These are phyloP conservation scores for Dalechampia spathulata DNA, from an alignment of 441 rosid species.

Conservation along the genomic window DNA sequence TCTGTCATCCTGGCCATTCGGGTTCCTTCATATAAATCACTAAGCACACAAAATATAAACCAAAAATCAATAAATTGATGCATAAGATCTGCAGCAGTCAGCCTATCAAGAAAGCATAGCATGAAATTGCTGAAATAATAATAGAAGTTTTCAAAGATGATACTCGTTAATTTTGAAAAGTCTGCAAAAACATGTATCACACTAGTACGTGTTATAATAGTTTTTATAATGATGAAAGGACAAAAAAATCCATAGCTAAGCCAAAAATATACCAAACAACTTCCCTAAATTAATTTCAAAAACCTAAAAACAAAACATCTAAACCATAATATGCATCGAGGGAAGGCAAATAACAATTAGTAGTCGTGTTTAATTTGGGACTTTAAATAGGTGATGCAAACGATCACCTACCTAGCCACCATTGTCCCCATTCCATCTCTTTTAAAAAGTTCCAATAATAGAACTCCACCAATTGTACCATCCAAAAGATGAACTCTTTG, in stretches of 20 bases:
- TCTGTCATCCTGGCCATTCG: conserved; percentile 66
- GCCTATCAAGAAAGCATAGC: neutral
- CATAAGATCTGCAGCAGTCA: neutral
- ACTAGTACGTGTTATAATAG: neutral
- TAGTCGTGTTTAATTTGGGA: neutral
- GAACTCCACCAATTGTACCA: conserved; percentile 88
- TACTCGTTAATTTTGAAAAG: too few species aligned
- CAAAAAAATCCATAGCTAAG: too few species aligned
- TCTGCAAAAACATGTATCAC: too few species aligned
- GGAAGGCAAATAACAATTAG: too few species aligned
- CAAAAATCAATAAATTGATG: conserved; percentile 13
- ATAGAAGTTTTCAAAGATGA: too few species aligned
- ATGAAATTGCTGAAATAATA: neutral
- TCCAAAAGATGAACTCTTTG: conserved; percentile 93
- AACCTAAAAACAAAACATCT: too few species aligned
- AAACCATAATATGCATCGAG: neutral
- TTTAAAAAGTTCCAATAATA: conserved; percentile 82
- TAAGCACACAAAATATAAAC: conserved; percentile 13
- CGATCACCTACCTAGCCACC: conserved; percentile 78
- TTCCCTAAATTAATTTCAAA: too few species aligned
- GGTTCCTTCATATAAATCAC: conserved; percentile 81
- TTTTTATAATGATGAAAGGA: too few species aligned
- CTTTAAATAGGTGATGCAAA: conserved; percentile 1
- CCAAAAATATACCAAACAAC: too few species aligned
- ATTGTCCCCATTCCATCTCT: conserved; percentile 99